These are phyloP conservation scores for Adansonia gregorii DNA, from an alignment of 441 rosid species.

Conservation along the genomic window DNA sequence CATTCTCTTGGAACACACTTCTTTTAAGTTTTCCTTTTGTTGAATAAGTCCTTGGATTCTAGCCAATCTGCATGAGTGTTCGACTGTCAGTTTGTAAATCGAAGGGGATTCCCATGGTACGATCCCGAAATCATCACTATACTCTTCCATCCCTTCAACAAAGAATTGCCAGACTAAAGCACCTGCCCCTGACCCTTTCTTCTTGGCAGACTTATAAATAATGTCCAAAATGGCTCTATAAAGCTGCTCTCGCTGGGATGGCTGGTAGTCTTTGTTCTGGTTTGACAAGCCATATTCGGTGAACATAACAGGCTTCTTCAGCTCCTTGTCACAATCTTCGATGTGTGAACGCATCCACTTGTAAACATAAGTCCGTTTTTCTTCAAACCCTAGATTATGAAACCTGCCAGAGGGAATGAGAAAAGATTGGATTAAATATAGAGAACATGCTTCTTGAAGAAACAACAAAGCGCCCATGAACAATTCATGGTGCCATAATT, in stretches of 20 bases:
- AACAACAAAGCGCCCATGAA: neutral
- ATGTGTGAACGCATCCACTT: conserved; percentile 90
- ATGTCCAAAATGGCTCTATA: conserved; percentile 57
- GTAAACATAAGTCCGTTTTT: conserved; percentile 57
- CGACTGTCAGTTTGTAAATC: conserved; percentile 49
- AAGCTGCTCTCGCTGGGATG: conserved; percentile 60
- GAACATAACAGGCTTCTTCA: conserved; percentile 80
- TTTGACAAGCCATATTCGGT: conserved; percentile 82
- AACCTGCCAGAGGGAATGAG: conserved; percentile 51
- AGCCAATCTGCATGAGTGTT: conserved; percentile 77
- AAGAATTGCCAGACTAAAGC: conserved; percentile 80
- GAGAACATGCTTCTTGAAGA: neutral
- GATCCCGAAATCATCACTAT: conserved; percentile 76
- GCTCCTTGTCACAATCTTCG: conserved; percentile 79
- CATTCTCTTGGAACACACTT: conserved; percentile 48
- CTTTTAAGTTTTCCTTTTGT: conserved; percentile 44
- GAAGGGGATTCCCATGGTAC: conserved; percentile 76
- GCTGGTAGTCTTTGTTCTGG: conserved; percentile 66
- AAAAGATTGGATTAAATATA: neutral
- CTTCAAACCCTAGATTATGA: conserved; percentile 60
- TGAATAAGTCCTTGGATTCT: conserved; percentile 44
- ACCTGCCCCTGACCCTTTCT: conserved; percentile 78
- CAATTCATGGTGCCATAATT: neutral
- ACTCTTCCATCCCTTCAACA: conserved; percentile 77
- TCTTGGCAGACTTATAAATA: conserved; percentile 66